phyloP scores from a whole-genome alignment of 495 filamentous ascomycete species.

The Chaetomium fimeti region DNA sequence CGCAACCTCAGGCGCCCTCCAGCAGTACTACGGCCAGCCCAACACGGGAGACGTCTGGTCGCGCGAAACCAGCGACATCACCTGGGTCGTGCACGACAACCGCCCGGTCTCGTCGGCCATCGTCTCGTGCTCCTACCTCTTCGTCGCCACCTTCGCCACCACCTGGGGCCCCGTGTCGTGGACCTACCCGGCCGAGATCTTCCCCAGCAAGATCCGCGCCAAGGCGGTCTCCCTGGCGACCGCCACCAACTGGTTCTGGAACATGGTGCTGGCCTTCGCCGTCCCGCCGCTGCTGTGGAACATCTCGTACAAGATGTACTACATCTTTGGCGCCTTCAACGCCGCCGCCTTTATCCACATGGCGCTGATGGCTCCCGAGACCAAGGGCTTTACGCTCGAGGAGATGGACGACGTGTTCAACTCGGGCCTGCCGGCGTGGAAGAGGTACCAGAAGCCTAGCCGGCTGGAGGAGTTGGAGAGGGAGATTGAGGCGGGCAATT shows the following conservation, averaged over 20 bases:
- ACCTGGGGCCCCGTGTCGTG: slow-evolving; percentile 79
- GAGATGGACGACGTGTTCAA: slow-evolving; percentile 63
- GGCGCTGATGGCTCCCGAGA: slow-evolving; percentile 71
- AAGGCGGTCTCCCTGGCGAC: slow-evolving; percentile 66
- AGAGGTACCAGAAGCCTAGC: slow-evolving; percentile 40
- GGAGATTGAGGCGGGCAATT: slow-evolving; percentile 53
- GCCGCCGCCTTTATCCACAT: slow-evolving; percentile 67
- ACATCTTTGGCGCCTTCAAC: slow-evolving; percentile 71
- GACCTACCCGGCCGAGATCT: slow-evolving; percentile 79
- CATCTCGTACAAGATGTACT: slow-evolving; percentile 61
- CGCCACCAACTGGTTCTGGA: slow-evolving; percentile 70
- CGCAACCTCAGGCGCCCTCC: slow-evolving; percentile 56
- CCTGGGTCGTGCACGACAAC: slow-evolving; percentile 58
- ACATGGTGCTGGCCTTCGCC: slow-evolving; percentile 63
- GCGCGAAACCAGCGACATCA: slow-evolving; percentile 44
- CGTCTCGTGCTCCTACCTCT: slow-evolving; percentile 68
- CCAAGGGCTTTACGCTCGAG: slow-evolving; percentile 74
- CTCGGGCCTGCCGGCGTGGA: slow-evolving; percentile 53
- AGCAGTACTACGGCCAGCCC: slow-evolving; percentile 56
- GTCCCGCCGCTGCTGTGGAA: slow-evolving; percentile 57
- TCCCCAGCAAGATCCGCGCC: slow-evolving; percentile 68
- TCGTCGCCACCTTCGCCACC: slow-evolving; percentile 71
- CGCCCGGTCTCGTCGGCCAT: slow-evolving; percentile 53
- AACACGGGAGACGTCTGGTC: slow-evolving; percentile 43
- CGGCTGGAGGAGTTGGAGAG: slow-evolving; percentile 50